Evolutionary conservation across 2,329 filamentous ascomycete species (phyloP).

Genomic region (Talaromyces sp.): DNA sequence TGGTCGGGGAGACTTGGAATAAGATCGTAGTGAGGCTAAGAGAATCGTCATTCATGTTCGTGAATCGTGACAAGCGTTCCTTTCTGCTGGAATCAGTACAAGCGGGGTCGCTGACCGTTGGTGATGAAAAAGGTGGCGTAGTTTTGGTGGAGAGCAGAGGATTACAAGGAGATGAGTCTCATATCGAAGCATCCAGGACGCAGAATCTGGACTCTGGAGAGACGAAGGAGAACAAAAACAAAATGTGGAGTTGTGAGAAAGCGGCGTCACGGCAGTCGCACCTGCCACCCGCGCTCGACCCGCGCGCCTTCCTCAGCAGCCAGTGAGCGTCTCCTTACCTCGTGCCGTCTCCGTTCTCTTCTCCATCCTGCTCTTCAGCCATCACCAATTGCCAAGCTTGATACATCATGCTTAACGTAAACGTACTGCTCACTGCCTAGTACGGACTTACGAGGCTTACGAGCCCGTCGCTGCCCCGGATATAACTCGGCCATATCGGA

Average conservation of each 20-base stretch:
- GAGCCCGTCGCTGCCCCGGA: not conserved
- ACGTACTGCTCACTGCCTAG: not conserved
- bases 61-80: not conserved
- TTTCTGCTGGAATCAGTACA: not conserved
- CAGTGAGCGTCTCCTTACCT: not conserved
- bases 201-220: too few relatives aligned
- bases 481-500: not conserved
- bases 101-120: too few relatives aligned
- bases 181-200: too few relatives aligned
- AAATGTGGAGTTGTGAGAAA: not conserved
- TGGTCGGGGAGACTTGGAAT: not conserved
- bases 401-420: not conserved
- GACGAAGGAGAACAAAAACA: not conserved
- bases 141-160: too few relatives aligned
- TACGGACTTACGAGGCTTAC: not conserved
- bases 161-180: too few relatives aligned
- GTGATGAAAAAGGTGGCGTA: too few relatives aligned
- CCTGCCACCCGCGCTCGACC: not conserved
- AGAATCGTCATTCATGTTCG: too few relatives aligned
- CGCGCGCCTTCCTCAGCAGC: not conserved
- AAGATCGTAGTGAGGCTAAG: not conserved
- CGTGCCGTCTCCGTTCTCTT: not conserved
- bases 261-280: not conserved
- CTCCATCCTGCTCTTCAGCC: not conserved
- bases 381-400: not conserved